These are phyloP conservation scores for Glebionis coronaria DNA, from an alignment of 129 eudicot species.

Conservation along the genomic window DNA sequence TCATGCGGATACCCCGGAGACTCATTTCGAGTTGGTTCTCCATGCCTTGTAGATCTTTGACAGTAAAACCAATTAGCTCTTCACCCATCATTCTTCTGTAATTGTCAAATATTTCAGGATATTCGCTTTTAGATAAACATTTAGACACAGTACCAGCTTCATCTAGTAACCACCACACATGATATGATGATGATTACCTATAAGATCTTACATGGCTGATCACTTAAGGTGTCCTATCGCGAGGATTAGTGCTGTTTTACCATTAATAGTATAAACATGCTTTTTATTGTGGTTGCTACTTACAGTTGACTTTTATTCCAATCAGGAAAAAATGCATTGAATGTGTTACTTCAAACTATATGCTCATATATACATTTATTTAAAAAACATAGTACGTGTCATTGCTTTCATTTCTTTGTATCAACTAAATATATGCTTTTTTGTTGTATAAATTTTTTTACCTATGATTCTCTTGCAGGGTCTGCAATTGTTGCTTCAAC, in stretches of 20 bases:
- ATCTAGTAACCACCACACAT: no score
- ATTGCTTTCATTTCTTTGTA: not conserved
- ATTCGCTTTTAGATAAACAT: not conserved
- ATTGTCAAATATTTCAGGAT: constrained; percentile 14
- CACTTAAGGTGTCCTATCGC: no score
- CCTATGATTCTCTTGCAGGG: constrained; percentile 71
- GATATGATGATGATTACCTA: no score
- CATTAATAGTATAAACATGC: no score
- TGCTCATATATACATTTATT: no score
- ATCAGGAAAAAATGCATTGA: no score
- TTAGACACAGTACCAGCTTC: constrained; percentile 1
- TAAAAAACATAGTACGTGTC: no score
- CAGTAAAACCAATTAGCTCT: constrained; percentile 69
- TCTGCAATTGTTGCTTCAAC: constrained; percentile 71
- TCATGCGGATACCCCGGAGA: constrained; percentile 59
- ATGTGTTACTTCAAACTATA: no score
- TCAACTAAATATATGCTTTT: not conserved
- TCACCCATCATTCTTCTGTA: constrained; percentile 75
- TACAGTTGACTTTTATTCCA: no score
- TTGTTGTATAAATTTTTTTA: constrained; percentile 27
- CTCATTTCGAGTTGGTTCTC: constrained; percentile 79
- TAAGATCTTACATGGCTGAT: no score
- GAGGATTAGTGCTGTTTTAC: no score
- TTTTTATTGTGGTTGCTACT: no score
- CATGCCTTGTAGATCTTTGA: constrained; percentile 70